Evolutionary conservation across 2,329 filamentous ascomycete species (phyloP).

Genomic region (Nectriaceae sp.): DNA sequence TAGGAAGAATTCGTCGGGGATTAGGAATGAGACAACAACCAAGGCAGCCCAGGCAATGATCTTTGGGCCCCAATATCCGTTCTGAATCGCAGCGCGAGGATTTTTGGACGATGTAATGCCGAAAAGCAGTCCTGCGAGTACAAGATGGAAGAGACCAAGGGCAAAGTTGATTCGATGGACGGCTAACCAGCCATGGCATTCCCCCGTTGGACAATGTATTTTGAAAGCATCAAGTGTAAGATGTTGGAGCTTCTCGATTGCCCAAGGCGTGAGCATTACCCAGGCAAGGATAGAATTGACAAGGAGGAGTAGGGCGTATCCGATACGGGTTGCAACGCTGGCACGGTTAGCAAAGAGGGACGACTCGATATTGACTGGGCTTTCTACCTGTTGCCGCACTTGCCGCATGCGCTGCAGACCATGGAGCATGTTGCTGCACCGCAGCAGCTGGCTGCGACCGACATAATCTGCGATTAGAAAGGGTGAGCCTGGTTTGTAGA

Average conservation of each 20-base stretch:
- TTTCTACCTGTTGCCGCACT: slow-evolving; percentile 89
- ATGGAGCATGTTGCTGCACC: slow-evolving; percentile 96
- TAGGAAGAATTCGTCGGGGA: slow-evolving; percentile 92
- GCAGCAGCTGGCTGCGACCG: slow-evolving; percentile 86
- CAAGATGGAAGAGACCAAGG: slow-evolving; percentile 88
- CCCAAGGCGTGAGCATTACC: slow-evolving; percentile 99
- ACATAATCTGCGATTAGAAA: slow-evolving; percentile 61
- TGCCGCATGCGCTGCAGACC: slow-evolving; percentile 92
- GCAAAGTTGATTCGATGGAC: slow-evolving; percentile 98
- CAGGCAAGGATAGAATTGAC: slow-evolving; percentile 96
- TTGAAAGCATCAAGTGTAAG: slow-evolving; percentile 94
- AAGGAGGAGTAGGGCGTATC: slow-evolving; percentile 90
- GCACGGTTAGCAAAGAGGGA: slow-evolving; percentile 9
- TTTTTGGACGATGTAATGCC: slow-evolving; percentile 87
- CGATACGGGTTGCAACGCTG: slow-evolving; percentile 95
- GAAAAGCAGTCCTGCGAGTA: slow-evolving; percentile 81
- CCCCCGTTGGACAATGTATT: slow-evolving; percentile 85
- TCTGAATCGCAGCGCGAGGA: slow-evolving; percentile 84
- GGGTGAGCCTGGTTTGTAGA: neutral
- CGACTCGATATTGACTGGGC: slow-evolving; percentile 14
- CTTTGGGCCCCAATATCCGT: slow-evolving; percentile 99
- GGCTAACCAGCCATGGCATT: slow-evolving; percentile 94
- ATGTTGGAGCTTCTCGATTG: slow-evolving; percentile 91
- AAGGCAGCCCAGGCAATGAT: slow-evolving; percentile 85
- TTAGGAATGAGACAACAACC: slow-evolving; percentile 90